Evolutionary conservation across 2,329 filamentous ascomycete genomes (phyloP), one percentile per base, ranked within the genome.

Genomic region (Hirsutella thompsonii): DNA sequence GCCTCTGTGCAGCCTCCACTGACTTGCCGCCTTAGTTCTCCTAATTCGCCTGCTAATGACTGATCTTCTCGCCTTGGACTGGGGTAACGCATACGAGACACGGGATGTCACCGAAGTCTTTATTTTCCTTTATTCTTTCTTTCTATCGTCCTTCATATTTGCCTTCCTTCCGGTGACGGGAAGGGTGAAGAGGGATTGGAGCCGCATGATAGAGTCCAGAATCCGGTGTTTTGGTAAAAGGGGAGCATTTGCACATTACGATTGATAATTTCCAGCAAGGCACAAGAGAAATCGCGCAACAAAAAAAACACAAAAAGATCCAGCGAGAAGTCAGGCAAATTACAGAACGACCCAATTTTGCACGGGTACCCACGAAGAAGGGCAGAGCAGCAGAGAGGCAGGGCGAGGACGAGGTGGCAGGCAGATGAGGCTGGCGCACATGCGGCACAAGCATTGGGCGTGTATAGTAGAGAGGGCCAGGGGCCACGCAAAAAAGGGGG

Each of bases 11-110:
- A 26, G 13, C 19, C 10, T 14, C 10, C 18, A 28, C 42, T 44
- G 28, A 41, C n/a, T 20, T 23, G 2, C n/a, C n/a, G n/a, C 5
- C 39, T 4, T 28, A 55, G 67, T 49, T 75, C 72, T 43, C 63
- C 63, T 44, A 63, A 60, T 53, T 63, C 58, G 47, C 61, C 61
- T 38, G 54, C 56, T 52, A 63, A 64, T 50, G 61, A 64, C 49
- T 62, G 54, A 61, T 55, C 42, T 52, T 18, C 26, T 19, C 26
- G 9, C 19, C 11, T 29, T 11, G 19, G 47, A 51, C 49, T 34
- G 32, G n/a, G 5, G 32, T 18, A 34, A 56, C 58, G 55, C 54
- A 57, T 53, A 52, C 43, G 48, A 40, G 29, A 28, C 58, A 55
- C 54, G 47, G 56, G 50, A 44, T 54, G 54, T 54, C 53, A 49